These are phyloP conservation scores for Durio zibethinus DNA, from an alignment of 345 rosid genomes.

Conservation along the genomic window DNA sequence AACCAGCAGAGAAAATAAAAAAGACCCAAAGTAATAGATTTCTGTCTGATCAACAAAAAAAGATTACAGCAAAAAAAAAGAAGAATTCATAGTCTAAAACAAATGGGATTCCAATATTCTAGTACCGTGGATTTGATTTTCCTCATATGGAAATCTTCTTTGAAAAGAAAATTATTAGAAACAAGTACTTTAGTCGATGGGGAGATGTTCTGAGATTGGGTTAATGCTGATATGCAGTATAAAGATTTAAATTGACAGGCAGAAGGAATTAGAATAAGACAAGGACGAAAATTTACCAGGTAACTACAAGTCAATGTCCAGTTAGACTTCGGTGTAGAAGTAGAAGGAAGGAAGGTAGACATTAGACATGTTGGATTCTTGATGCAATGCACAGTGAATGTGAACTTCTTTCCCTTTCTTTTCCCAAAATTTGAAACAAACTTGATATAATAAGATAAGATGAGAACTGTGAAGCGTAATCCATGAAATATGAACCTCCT, in stretches of 20 bases:
- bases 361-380: background rate
- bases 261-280: background rate
- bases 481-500: background rate
- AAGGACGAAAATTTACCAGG: background rate
- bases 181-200: background rate
- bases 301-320: conserved; percentile 19
- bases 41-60: conserved; percentile 9
- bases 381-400: background rate
- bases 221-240: conserved; percentile 13
- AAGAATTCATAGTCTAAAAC: background rate
- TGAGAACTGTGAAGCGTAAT: background rate
- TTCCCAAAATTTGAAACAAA: too few species aligned
- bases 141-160: background rate
- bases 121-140: background rate
- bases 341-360: background rate
- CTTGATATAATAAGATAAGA: too few species aligned
- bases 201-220: background rate
- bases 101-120: background rate
- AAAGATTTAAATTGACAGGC: background rate
- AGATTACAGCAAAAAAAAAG: background rate
- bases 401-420: too few species aligned
- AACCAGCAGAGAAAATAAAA: background rate
- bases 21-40: conserved; percentile 12
- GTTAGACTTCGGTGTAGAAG: background rate
- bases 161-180: background rate